A percentile compares a stretch with the other conserved stretches of the same genome.
phyloP scores from a whole-genome alignment of 1,284 basidiomycete species.

The Leccinum insolens region DNA sequence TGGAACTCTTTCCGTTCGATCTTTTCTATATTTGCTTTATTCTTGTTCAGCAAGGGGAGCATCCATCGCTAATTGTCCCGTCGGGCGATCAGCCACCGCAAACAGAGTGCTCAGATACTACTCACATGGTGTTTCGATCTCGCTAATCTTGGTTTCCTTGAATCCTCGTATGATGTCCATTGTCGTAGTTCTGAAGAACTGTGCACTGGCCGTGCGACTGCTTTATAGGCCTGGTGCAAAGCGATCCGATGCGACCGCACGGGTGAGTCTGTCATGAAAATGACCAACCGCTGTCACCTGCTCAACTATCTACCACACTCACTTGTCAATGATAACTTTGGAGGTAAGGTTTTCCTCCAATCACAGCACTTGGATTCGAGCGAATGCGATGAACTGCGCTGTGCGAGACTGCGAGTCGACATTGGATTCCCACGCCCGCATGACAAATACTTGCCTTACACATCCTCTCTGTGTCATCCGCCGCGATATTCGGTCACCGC shows the following conservation, averaged over 20 bases:
- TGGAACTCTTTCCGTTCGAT: slow-evolving; percentile 53
- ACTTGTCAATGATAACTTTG: background rate
- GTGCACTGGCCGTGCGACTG: background rate
- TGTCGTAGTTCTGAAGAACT: background rate
- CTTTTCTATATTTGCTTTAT: slow-evolving; percentile 41
- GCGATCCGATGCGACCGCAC: background rate
- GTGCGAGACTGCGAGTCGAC: too few relatives aligned
- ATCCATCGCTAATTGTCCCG: slow-evolving; percentile 38
- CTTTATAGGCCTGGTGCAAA: background rate
- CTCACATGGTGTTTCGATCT: background rate
- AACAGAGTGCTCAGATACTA: background rate
- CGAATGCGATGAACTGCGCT: background rate
- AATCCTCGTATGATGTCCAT: background rate
- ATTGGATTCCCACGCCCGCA: too few relatives aligned
- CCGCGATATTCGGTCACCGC: too few relatives aligned
- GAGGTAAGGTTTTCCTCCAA: background rate
- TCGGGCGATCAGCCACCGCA: slow-evolving; percentile 1
- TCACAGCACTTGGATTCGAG: background rate
- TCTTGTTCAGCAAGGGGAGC: slow-evolving; percentile 46
- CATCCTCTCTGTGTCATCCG: too few relatives aligned
- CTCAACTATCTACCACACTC: background rate
- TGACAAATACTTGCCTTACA: too few relatives aligned
- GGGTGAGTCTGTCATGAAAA: background rate
- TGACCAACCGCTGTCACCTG: background rate
- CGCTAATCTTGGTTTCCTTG: background rate